Evolutionary conservation across 352 stramenopile genomes (phyloP), one percentile per base, ranked within the genome.

Genomic region (Halophytophthora polymorphica): DNA sequence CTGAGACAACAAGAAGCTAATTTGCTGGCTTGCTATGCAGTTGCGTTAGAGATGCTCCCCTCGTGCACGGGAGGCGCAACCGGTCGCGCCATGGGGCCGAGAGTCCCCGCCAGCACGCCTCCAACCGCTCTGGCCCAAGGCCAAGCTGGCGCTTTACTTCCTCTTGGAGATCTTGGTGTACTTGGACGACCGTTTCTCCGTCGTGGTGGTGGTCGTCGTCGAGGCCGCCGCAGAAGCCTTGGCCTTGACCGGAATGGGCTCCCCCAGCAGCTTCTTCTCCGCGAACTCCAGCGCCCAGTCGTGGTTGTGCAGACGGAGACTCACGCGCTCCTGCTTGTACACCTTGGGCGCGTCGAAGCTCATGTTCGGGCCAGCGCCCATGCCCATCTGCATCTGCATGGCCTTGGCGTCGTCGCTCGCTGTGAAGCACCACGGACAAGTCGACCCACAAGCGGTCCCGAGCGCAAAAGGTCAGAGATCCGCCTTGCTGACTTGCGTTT

Each of bases 361-460:
- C 51, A 93, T 88, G 58, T 90, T 89, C 12, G 77, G 77, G 4
- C 71, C 81, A 0, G 79, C 83, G 5, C 79, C 81, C 86, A 96
- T 96, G 45, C 86, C 85, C 88, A 96, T 96, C 63, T 97, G 87
- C 86, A 95, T 89, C 59, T 95, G 86, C 80, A 95, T 95, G 36
- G 88, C 83, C 62, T 93, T 86, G 51, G 86, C 66, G 44, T 96
- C 86, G 44, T 98, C 89, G 45, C 85, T 90, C 37, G 83, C 73
- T 75, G 60, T n/a, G 57, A 43, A 12, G 43, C 1, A 11, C 36
- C 6, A 49, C 19, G 15, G 23, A 29, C n/a, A 31, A 31, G 25
- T 31, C 4, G 25, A 14, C 11, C 45, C 25, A 47, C 23, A 54
- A 13, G 46, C 10, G 34, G 21, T 22, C 22, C 12, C 22, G 10